These are phyloP conservation scores for Boletus edulis DNA, from an alignment of 768 basidiomycete species.

Conservation along the genomic window DNA sequence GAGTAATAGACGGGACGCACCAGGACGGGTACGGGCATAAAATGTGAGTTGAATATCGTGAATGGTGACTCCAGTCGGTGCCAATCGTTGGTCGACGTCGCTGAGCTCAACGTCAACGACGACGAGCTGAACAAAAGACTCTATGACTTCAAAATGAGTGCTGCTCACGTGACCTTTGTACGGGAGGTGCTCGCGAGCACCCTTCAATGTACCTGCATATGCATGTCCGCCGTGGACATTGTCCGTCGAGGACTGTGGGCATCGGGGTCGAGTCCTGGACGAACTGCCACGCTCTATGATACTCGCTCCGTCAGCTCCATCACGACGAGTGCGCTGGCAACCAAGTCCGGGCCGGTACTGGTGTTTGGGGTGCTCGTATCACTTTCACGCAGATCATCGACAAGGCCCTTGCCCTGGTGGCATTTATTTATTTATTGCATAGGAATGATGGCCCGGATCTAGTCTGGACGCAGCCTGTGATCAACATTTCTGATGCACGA, in stretches of 20 bases:
- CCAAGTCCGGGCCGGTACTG: conserved; percentile 1
- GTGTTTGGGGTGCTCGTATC: too few species aligned
- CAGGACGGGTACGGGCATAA: not conserved
- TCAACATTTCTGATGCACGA: not conserved
- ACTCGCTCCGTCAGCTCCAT: not conserved
- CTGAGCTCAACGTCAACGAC: conserved; percentile 7
- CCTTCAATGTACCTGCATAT: too few species aligned
- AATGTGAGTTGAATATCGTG: not conserved
- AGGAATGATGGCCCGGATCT: too few species aligned
- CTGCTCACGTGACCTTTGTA: conserved; percentile 18
- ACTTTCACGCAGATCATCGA: too few species aligned
- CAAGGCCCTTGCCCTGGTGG: too few species aligned
- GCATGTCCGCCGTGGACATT: not conserved
- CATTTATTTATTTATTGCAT: too few species aligned
- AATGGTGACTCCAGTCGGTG: not conserved
- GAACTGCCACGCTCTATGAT: not conserved
- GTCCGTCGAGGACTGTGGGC: not conserved
- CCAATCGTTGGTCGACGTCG: conserved; percentile 3
- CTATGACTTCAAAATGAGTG: conserved; percentile 11
- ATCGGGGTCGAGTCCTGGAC: not conserved
- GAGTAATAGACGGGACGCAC: conserved; percentile 5
- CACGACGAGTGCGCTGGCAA: conserved; percentile 20
- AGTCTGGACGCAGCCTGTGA: too few species aligned
- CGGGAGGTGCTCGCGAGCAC: not conserved
- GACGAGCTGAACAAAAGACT: conserved; percentile 7